Evolutionary conservation across 371 early-diverging fungal species (phyloP), one percentile per base, ranked within the genome.

Genomic region (Haplosporangium sp.): DNA sequence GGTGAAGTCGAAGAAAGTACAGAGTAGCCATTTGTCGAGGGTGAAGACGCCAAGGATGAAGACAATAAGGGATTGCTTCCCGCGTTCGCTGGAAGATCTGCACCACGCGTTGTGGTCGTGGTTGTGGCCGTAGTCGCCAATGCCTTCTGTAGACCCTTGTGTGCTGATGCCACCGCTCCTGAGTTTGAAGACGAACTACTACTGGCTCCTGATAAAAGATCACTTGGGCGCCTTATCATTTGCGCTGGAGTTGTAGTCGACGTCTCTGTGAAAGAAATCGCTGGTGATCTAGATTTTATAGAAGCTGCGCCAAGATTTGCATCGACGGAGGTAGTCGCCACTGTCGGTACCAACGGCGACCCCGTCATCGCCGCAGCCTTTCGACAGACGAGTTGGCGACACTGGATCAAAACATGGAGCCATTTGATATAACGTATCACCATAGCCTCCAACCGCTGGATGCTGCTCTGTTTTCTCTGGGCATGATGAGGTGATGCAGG

Each of bases 351-450:
- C 12, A 23, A 12, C 13, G 45, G 6, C 8, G 47, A 23, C 5
- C 37, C 58, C 10, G 53, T 40, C 38, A 38, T 48, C 6, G 66
- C 37, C 2, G 67, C 37, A 6, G 65, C 29, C 45, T 67, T 68
- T 8, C 67, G 67, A 36, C 68, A 68, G 41, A 77, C 9, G 14
- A 77, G 46, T 42, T 72, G 79, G 16, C 72, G 67, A 54, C 69
- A 72, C 21, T 77, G 79, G 40, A 72, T 64, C 62, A 77, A 48
- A 8, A 72, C 51, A 16, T 77, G 79, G 4, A 77, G 62, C 79
- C 79, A 77, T 18, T 77, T 71, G 21, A 77, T 72, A 23, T 71
- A 77, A 16, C 79, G 64, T 16, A 77, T 13, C 38, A 77, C 73
- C 73, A 71, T 71, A 0, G 68, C 72, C 23, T 77, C 79, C 48